Conservation (phyloP, 2,329 filamentous ascomycete species). For the Ceratocystis eucalypticola region DNA sequence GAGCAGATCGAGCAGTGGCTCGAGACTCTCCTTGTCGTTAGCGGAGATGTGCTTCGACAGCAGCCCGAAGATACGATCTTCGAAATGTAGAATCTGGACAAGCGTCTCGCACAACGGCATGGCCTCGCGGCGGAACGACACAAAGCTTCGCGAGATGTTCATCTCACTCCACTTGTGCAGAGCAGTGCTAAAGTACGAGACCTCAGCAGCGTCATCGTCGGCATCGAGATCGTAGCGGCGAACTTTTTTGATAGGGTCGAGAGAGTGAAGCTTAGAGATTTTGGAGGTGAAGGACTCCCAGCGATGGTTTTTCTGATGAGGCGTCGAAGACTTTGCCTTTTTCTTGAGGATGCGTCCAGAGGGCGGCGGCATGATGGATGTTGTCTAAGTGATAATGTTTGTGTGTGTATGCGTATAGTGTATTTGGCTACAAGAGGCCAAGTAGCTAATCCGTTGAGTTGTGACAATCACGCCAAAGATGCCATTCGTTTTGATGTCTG, state of each 20-base stretch:
- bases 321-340: conserved; percentile 57
- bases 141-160: conserved; percentile 74
- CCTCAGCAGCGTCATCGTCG: conserved; percentile 58
- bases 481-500: not conserved
- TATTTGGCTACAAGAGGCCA: not conserved
- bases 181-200: conserved; percentile 76
- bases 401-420: not conserved
- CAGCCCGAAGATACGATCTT: conserved; percentile 67
- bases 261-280: conserved; percentile 72
- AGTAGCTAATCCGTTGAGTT: not conserved
- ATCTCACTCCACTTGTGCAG: conserved; percentile 83
- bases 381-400: not conserved
- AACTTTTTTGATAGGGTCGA: conserved; percentile 84
- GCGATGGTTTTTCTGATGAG: conserved; percentile 68
- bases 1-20: conserved; percentile 76
- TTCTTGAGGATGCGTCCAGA: conserved; percentile 55
- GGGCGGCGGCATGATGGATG: conserved; percentile 40
- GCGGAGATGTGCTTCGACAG: conserved; percentile 64
- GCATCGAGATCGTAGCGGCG: conserved; percentile 72
- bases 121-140: conserved; percentile 60
- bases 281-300: conserved; percentile 87
- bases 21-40: conserved; percentile 65
- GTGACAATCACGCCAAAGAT: not conserved
- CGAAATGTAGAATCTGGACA: conserved; percentile 81
- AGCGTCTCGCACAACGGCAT: conserved; percentile 75